Percentiles rank a stretch among this genome's conserved stretches.
Evolutionary conservation across 805 yeast species (phyloP).

Genomic region (Ogataea angusta): DNA sequence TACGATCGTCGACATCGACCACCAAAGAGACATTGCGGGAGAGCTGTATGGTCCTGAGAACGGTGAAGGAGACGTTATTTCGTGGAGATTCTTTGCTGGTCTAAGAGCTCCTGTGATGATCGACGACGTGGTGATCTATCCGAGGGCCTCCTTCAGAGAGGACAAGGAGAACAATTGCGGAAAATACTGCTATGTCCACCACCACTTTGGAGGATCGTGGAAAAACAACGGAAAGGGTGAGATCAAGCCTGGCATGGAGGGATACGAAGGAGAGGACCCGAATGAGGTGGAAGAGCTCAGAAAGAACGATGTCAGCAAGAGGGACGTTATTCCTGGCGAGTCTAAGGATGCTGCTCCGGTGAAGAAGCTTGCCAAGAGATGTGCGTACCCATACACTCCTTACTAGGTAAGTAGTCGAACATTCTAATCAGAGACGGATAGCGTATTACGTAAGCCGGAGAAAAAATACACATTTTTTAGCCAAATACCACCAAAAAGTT

Average conservation of each 20-base stretch:
- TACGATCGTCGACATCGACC: slow-evolving; percentile 33
- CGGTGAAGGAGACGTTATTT: slow-evolving; percentile 25
- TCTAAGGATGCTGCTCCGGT: slow-evolving; percentile 3
- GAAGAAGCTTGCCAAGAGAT: slow-evolving; percentile 22
- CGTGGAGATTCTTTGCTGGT: slow-evolving; percentile 35
- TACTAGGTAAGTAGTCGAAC: slow-evolving; percentile 10
- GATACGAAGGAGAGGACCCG: slow-evolving; percentile 25
- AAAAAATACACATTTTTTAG: neutral
- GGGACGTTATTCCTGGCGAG: slow-evolving; percentile 16
- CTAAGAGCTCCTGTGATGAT: slow-evolving; percentile 33
- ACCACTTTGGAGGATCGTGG: slow-evolving; percentile 38
- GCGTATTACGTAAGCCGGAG: slow-evolving; percentile 7
- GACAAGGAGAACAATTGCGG: slow-evolving; percentile 34
- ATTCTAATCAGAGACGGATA: neutral
- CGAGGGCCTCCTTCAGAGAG: slow-evolving; percentile 34
- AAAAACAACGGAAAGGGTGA: slow-evolving; percentile 36
- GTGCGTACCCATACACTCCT: slow-evolving; percentile 22
- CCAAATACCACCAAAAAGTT: slow-evolving; percentile 3
- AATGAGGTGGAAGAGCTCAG: slow-evolving; percentile 18
- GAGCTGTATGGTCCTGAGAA: slow-evolving; percentile 33
- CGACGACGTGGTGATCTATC: slow-evolving; percentile 35
- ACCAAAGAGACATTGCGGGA: slow-evolving; percentile 28
- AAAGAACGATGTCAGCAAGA: slow-evolving; percentile 13
- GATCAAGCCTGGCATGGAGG: slow-evolving; percentile 31
- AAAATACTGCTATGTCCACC: slow-evolving; percentile 33